These are phyloP conservation scores for Laetiporus sulphureus DNA, from an alignment of 1,284 basidiomycete species.

Conservation along the genomic window DNA sequence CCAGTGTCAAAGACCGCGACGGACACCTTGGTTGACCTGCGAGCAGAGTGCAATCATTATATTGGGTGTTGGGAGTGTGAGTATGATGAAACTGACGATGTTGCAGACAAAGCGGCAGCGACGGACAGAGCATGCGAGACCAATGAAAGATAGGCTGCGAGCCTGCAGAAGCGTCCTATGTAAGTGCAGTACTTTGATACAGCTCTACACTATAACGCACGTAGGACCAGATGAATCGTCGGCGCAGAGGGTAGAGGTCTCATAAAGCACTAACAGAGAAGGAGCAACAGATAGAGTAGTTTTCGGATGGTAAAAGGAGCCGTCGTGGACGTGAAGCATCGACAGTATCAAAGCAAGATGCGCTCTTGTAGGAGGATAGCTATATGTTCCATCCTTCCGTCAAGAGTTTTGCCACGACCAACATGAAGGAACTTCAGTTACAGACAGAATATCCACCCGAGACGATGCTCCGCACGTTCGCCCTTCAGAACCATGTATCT, in stretches of 20 bases:
- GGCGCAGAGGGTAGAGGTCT: slow-evolving; percentile 55
- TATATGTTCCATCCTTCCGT: too few species aligned
- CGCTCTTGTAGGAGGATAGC: slow-evolving; percentile 58
- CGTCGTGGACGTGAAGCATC: slow-evolving; percentile 38
- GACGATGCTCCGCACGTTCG: slow-evolving; percentile 32
- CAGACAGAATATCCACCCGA: slow-evolving; percentile 50
- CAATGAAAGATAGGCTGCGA: slow-evolving; percentile 44
- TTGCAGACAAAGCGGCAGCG: slow-evolving; percentile 26
- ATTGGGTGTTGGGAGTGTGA: too few species aligned
- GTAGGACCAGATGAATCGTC: slow-evolving; percentile 20
- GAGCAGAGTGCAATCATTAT: too few species aligned
- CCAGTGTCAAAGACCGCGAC: slow-evolving; percentile 60
- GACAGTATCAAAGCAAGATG: slow-evolving; percentile 54
- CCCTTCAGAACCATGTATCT: slow-evolving; percentile 39
- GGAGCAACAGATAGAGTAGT: slow-evolving; percentile 40
- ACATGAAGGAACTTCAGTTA: too few species aligned
- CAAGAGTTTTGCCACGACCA: too few species aligned
- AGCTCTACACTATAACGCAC: slow-evolving; percentile 13
- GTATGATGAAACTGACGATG: slow-evolving; percentile 15
- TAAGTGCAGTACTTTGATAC: background rate
- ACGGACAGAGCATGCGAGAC: slow-evolving; percentile 36
- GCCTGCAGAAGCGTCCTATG: slow-evolving; percentile 19
- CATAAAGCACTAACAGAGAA: slow-evolving; percentile 54
- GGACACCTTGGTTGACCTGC: slow-evolving; percentile 24
- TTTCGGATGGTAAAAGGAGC: slow-evolving; percentile 20